Conservation (phyloP, 805 yeast genomes). For the Cyberlindnera maritima region DNA sequence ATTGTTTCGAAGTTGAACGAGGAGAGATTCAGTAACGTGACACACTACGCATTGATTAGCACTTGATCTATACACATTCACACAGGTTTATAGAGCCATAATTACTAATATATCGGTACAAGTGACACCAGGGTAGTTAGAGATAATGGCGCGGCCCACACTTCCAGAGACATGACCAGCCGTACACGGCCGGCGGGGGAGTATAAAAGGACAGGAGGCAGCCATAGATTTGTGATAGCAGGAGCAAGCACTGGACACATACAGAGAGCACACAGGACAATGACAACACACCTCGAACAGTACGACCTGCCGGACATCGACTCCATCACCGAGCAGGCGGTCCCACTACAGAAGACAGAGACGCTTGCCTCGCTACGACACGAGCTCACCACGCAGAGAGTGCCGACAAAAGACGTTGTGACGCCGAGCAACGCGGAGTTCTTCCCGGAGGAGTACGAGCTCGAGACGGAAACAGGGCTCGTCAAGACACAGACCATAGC, state of each 20-base stretch:
- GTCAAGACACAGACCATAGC: conserved; percentile 50
- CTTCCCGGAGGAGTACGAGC: conserved; percentile 66
- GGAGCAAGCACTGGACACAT: too few relatives aligned
- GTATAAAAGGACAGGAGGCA: too few relatives aligned
- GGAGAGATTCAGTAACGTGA: conserved; percentile 69
- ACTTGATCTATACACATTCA: conserved; percentile 26
- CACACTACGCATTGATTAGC: conserved; percentile 72
- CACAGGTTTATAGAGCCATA: too few relatives aligned
- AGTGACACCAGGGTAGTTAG: too few relatives aligned
- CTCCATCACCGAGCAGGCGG: background rate
- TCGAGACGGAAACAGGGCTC: conserved; percentile 66
- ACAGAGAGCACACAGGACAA: too few relatives aligned
- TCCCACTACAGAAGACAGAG: conserved; percentile 5
- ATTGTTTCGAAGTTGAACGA: conserved; percentile 62
- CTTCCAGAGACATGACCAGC: too few relatives aligned
- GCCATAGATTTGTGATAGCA: too few relatives aligned
- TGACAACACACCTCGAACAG: too few relatives aligned
- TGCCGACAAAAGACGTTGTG: conserved; percentile 8
- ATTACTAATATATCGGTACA: too few relatives aligned
- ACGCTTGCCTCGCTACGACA: conserved; percentile 2
- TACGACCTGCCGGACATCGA: conserved; percentile 3
- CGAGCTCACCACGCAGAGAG: conserved; percentile 8
- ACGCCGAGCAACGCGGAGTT: conserved; percentile 23
- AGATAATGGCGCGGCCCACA: background rate
- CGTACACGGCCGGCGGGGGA: too few relatives aligned